These are phyloP conservation scores for Fagus crenata DNA, from an alignment of 306 rosid species.

Conservation along the genomic window DNA sequence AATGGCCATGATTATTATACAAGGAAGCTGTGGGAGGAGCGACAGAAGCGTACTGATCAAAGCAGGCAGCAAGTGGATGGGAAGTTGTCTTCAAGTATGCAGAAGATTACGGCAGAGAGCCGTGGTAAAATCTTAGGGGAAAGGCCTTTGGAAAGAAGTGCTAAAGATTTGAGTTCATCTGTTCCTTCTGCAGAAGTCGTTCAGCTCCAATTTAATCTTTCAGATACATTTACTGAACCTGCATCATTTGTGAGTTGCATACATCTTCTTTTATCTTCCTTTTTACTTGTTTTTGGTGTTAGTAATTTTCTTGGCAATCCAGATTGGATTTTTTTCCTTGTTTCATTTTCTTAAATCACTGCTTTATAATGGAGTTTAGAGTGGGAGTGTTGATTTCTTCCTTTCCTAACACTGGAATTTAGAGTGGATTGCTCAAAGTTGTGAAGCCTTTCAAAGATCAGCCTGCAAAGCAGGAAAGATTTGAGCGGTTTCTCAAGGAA, in stretches of 20 bases:
- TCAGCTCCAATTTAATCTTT: constrained; percentile 79
- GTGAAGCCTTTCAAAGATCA: constrained; percentile 86
- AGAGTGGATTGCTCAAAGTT: constrained; percentile 55
- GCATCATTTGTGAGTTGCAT: constrained; percentile 62
- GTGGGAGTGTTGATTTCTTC: background rate
- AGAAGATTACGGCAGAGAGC: constrained; percentile 78
- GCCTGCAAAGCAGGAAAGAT: constrained; percentile 89
- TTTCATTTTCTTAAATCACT: constrained; percentile 21
- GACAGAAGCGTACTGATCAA: constrained; percentile 56
- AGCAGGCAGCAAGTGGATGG: constrained; percentile 53
- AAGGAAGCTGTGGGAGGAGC: constrained; percentile 94
- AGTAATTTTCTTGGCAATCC: constrained; percentile 25
- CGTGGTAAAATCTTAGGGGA: constrained; percentile 88
- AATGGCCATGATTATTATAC: constrained; percentile 83
- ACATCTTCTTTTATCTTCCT: constrained; percentile 16
- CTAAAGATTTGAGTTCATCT: constrained; percentile 53
- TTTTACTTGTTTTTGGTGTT: constrained; percentile 23
- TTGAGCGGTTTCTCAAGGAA: constrained; percentile 83
- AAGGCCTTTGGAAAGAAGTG: constrained; percentile 73
- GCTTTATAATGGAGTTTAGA: background rate
- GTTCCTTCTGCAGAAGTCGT: constrained; percentile 49
- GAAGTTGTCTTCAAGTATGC: constrained; percentile 46
- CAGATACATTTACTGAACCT: constrained; percentile 80
- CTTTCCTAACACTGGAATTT: constrained; percentile 8
- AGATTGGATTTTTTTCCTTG: background rate